phyloP scores from a whole-genome alignment of 2,329 filamentous ascomycete species.

The Fusarium armeniacum region DNA sequence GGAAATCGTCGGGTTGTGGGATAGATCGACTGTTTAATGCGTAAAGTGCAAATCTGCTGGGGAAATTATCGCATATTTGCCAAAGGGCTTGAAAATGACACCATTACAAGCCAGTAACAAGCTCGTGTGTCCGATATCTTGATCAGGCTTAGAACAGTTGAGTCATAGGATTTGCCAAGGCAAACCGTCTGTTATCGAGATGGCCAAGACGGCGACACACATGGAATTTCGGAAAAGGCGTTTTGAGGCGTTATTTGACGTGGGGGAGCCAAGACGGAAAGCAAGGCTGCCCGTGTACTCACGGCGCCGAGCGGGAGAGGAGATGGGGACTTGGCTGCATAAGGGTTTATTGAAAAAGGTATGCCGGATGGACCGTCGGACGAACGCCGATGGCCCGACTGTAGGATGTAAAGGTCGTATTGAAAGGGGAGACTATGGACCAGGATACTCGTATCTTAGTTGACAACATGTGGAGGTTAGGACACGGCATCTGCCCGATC shows the following conservation, averaged over 20 bases:
- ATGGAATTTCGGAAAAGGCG: slow-evolving; percentile 11
- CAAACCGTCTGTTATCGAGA: slow-evolving; percentile 18
- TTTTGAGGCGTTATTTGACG: slow-evolving; percentile 10
- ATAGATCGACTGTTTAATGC: slow-evolving; percentile 2
- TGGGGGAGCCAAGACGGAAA: slow-evolving; percentile 38
- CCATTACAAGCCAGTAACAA: slow-evolving; percentile 32
- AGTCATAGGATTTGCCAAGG: not conserved
- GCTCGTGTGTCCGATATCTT: not conserved
- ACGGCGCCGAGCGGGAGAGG: slow-evolving; percentile 11
- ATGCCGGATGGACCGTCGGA: slow-evolving; percentile 45
- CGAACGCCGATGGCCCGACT: slow-evolving; percentile 45
- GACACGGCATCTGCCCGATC: slow-evolving; percentile 14
- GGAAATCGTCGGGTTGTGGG: slow-evolving; percentile 6
- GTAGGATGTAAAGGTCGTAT: slow-evolving; percentile 31
- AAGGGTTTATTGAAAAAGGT: slow-evolving; percentile 25
- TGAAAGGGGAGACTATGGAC: slow-evolving; percentile 17
- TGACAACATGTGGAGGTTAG: slow-evolving; percentile 29
- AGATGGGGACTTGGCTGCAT: slow-evolving; percentile 26
- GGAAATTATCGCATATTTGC: slow-evolving; percentile 38
- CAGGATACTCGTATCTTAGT: slow-evolving; percentile 24
- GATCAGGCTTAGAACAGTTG: not conserved
- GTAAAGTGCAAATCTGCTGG: slow-evolving; percentile 6
- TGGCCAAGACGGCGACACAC: slow-evolving; percentile 15
- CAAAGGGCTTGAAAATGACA: slow-evolving; percentile 26
- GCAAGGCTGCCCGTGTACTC: slow-evolving; percentile 9